phyloP scores from a whole-genome alignment of 495 filamentous ascomycete genomes.

The Penicillium chermesinum region DNA sequence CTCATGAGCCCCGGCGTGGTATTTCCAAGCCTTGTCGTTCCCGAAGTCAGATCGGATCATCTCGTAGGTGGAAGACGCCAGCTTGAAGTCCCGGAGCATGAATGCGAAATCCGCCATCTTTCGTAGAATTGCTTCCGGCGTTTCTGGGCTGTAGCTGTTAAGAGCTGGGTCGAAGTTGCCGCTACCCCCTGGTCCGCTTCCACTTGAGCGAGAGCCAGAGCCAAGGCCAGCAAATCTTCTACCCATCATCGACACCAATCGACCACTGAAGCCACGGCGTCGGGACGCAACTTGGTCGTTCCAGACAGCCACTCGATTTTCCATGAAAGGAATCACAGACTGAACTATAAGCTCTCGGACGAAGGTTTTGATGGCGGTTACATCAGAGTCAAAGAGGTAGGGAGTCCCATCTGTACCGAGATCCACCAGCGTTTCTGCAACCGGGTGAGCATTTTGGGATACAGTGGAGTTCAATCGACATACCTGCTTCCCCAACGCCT shows the following conservation, averaged over 20 bases:
- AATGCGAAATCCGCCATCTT: slow-evolving; percentile 93
- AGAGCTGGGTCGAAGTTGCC: slow-evolving; percentile 72
- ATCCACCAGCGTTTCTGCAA: slow-evolving; percentile 46
- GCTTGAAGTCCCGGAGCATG: slow-evolving; percentile 91
- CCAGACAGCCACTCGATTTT: slow-evolving; percentile 82
- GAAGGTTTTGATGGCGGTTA: slow-evolving; percentile 77
- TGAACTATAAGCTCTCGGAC: slow-evolving; percentile 90
- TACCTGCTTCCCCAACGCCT: slow-evolving; percentile 61
- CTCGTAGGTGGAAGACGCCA: slow-evolving; percentile 88
- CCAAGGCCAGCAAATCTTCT: slow-evolving; percentile 83
- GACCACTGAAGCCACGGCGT: slow-evolving; percentile 76
- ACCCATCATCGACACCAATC: slow-evolving; percentile 78
- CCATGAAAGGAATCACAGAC: slow-evolving; percentile 91
- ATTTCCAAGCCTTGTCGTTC: slow-evolving; percentile 94
- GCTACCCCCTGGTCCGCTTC: slow-evolving; percentile 35
- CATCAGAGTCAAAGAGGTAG: slow-evolving; percentile 89
- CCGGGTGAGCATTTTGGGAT: slow-evolving; percentile 15
- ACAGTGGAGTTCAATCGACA: background rate
- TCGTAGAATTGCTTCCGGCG: slow-evolving; percentile 83
- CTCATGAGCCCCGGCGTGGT: slow-evolving; percentile 88
- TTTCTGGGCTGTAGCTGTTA: slow-evolving; percentile 78
- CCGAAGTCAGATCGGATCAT: slow-evolving; percentile 79
- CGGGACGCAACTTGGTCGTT: slow-evolving; percentile 96
- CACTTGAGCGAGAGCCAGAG: slow-evolving; percentile 44
- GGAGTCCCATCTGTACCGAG: slow-evolving; percentile 61